phyloP scores from a whole-genome alignment of 306 rosid species.

The Acacia acuminata region DNA sequence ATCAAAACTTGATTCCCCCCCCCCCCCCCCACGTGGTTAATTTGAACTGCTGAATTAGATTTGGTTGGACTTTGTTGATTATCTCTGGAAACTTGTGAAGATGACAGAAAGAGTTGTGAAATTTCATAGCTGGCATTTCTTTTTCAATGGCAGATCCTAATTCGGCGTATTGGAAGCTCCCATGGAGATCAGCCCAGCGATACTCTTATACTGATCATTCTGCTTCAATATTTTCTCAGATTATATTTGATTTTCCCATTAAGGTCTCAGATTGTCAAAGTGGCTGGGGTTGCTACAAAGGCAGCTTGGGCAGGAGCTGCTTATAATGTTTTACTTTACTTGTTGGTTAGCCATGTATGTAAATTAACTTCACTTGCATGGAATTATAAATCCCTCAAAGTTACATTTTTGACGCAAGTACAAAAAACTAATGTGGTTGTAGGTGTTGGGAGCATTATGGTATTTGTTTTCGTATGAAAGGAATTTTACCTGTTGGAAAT shows the following conservation, averaged over 20 bases:
- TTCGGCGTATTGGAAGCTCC: constrained; percentile 83
- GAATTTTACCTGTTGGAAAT: constrained; percentile 80
- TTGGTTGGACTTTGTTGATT: no score
- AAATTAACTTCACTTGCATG: background rate
- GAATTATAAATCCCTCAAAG: no score
- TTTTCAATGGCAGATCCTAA: constrained; percentile 67
- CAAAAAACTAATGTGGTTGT: background rate
- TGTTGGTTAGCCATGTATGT: constrained; percentile 95
- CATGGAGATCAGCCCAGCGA: constrained; percentile 75
- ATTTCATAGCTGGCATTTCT: constrained; percentile 27
- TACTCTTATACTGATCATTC: constrained; percentile 75
- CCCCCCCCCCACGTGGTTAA: no score
- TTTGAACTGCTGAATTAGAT: no score
- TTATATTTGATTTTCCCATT: constrained; percentile 83
- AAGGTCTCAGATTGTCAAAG: constrained; percentile 86
- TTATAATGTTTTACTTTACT: constrained; percentile 83
- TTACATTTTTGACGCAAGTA: no score
- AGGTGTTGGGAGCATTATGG: constrained; percentile 95
- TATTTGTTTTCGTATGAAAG: constrained; percentile 83
- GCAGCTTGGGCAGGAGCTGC: constrained; percentile 99
- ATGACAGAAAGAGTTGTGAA: constrained; percentile 12
- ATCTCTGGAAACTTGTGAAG: background rate
- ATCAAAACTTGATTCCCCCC: background rate
- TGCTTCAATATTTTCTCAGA: constrained; percentile 85
- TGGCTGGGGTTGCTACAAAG: constrained; percentile 85